phyloP scores from a whole-genome alignment of 116 monocot species.

The Cymodocea nodosa region DNA sequence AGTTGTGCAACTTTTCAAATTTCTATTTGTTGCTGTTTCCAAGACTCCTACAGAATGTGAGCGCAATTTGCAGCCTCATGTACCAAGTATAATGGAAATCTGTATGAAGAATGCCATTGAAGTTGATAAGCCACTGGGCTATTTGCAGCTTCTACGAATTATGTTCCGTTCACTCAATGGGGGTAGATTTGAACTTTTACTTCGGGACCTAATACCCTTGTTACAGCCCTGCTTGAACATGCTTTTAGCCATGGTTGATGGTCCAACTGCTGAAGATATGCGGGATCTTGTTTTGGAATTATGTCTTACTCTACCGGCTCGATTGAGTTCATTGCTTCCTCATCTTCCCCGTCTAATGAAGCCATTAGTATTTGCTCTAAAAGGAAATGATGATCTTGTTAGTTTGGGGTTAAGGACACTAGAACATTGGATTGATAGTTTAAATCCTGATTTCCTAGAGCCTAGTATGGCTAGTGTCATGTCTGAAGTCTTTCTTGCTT shows the following conservation, averaged over 20 bases:
- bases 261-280: conserved; percentile 92
- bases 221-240: conserved; percentile 93
- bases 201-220: conserved; percentile 83
- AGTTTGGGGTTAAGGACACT: conserved; percentile 86
- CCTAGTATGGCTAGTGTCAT: conserved; percentile 98
- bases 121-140: conserved; percentile 95
- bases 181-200: conserved; percentile 83
- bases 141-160: conserved; percentile 79
- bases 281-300: conserved; percentile 85
- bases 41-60: conserved; percentile 92
- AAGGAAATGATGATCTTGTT: conserved; percentile 93
- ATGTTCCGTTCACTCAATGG: conserved; percentile 87
- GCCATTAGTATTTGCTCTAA: conserved; percentile 79
- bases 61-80: conserved; percentile 83
- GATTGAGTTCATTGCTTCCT: conserved; percentile 94
- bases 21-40: conserved; percentile 84
- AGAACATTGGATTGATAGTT: conserved; percentile 98
- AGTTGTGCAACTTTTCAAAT: conserved; percentile 80
- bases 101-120: conserved; percentile 98
- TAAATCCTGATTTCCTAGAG: conserved; percentile 98
- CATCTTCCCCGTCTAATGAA: conserved; percentile 93
- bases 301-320: conserved; percentile 88
- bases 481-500: conserved; percentile 92
- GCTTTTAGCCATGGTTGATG: conserved; percentile 92
- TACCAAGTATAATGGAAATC: conserved; percentile 86